Base-by-base conservation (phyloP, 1,284 basidiomycete genomes). In the Hemileccinum hortonii region DNA sequence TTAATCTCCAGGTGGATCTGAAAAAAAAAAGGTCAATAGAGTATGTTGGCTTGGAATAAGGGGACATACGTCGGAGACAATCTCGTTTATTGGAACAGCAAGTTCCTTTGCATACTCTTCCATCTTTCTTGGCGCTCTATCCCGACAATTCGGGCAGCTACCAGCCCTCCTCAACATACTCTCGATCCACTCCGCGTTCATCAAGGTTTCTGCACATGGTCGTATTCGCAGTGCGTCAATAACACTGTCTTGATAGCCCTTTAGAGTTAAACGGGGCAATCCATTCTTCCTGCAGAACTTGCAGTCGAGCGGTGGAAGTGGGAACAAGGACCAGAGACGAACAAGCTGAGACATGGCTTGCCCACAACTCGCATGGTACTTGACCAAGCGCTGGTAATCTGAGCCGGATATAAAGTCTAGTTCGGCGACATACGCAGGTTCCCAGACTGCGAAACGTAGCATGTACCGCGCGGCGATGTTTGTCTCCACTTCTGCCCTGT, bases 381-480 rank as follows among this genome's bases (percentile, higher is more conserved):
- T 69, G 58, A 76, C 69, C 53, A 79, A 59, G 30, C 73, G 74
- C 60, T 75, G 70, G 53, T 75, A 73, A 37, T 73, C 73, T 38
- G 72, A 77, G 15, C 73, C 77, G 30, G 77, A 73, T 35, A 80
- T 78, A 39, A 68, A 71, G 49, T 74, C 71, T 21, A 80, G 66
- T 55, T 78, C 77, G 32, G 68, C 55, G 22, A 72, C 67, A 44
- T 72, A 75, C 1, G 61, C 57, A n/a, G 61, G 59, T 33, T 68
- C 62, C 53, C 69, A 65, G 19, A 73, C 57, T n/a, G 75, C 71
- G 37, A 72, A 70, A 41, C 70, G 70, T 16, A 80, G 64, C 49
- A 75, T 75, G 53, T 72, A 69, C 47, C 66, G 67, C 3, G 77
- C 77, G 18, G 79, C 79, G 21, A 67, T 56, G 38, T 68, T 71